Evolutionary conservation across 805 yeast species (phyloP).

Genomic region (Starmera dryadoides): DNA sequence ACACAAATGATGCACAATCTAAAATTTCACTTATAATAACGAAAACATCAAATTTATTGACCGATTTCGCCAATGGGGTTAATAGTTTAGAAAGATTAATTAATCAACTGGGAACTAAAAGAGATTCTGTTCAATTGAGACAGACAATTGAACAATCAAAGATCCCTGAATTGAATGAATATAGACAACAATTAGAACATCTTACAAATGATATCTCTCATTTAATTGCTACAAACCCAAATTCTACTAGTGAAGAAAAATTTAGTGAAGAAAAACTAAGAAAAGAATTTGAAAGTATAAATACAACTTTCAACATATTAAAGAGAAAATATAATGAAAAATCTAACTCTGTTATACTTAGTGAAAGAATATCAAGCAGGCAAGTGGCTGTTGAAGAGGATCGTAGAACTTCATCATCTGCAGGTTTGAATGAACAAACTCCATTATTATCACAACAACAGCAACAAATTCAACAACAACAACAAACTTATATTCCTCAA

Average conservation of each 20-base stretch:
- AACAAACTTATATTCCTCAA: slow-evolving; percentile 28
- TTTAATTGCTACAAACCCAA: slow-evolving; percentile 9
- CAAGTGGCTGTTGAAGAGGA: slow-evolving; percentile 6
- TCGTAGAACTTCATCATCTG: neutral
- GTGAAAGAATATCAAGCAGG: slow-evolving; percentile 22
- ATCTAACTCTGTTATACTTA: slow-evolving; percentile 30
- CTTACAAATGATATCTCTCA: slow-evolving; percentile 16
- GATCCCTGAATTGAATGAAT: slow-evolving; percentile 16
- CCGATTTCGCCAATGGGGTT: slow-evolving; percentile 42
- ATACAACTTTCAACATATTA: slow-evolving; percentile 34
- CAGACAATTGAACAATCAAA: slow-evolving; percentile 21
- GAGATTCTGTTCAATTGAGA: slow-evolving; percentile 29
- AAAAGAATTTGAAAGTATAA: slow-evolving; percentile 48
- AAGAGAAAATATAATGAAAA: slow-evolving; percentile 43
- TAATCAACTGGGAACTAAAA: slow-evolving; percentile 42
- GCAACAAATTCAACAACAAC: slow-evolving; percentile 28
- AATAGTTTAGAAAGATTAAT: slow-evolving; percentile 41
- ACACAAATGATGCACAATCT: slow-evolving; percentile 4
- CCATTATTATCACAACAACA: slow-evolving; percentile 30
- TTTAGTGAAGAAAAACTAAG: slow-evolving; percentile 34
- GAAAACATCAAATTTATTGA: slow-evolving; percentile 18
- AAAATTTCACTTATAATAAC: slow-evolving; percentile 15
- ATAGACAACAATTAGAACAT: slow-evolving; percentile 27
- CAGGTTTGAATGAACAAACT: slow-evolving; percentile 32
- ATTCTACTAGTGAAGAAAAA: slow-evolving; percentile 13